Evolutionary conservation across 1,139 yeast species (phyloP).

Genomic region (Pichia sp.): DNA sequence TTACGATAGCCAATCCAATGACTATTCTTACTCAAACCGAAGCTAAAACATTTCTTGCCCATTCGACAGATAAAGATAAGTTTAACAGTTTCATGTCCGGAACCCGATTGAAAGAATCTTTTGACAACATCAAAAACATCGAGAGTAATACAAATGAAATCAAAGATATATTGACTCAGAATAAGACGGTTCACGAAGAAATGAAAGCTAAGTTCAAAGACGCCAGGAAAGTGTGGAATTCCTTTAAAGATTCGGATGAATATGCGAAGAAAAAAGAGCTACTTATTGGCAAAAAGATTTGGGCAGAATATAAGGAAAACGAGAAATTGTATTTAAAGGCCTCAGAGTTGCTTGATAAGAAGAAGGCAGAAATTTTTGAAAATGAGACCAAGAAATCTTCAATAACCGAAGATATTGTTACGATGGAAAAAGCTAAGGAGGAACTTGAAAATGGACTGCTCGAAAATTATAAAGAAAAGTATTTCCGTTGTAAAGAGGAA

Average conservation of each 20-base stretch:
- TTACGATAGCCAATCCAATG: slow-evolving; percentile 87
- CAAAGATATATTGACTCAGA: slow-evolving; percentile 33
- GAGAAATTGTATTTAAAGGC: slow-evolving; percentile 33
- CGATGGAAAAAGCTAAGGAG: not conserved
- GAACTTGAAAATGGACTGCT: slow-evolving; percentile 9
- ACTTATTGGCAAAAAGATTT: slow-evolving; percentile 57
- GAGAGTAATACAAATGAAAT: slow-evolving; percentile 43
- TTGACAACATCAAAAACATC: slow-evolving; percentile 45
- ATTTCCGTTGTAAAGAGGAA: slow-evolving; percentile 14
- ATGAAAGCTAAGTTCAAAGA: slow-evolving; percentile 37
- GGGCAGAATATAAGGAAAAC: slow-evolving; percentile 50
- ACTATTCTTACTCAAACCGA: slow-evolving; percentile 91
- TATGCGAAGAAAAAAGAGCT: slow-evolving; percentile 35
- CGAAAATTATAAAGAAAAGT: slow-evolving; percentile 3
- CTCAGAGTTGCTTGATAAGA: slow-evolving; percentile 27
- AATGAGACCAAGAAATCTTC: not conserved
- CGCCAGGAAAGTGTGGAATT: slow-evolving; percentile 38
- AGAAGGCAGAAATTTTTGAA: slow-evolving; percentile 17
- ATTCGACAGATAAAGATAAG: slow-evolving; percentile 65
- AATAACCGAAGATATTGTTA: slow-evolving; percentile 1
- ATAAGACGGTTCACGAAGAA: slow-evolving; percentile 23
- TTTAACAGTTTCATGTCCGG: slow-evolving; percentile 78
- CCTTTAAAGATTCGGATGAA: slow-evolving; percentile 31
- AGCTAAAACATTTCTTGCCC: slow-evolving; percentile 83
- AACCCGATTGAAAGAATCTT: slow-evolving; percentile 61